Conservation (phyloP, 2,329 filamentous ascomycete genomes). For the Rhynchosporium graminicola region DNA sequence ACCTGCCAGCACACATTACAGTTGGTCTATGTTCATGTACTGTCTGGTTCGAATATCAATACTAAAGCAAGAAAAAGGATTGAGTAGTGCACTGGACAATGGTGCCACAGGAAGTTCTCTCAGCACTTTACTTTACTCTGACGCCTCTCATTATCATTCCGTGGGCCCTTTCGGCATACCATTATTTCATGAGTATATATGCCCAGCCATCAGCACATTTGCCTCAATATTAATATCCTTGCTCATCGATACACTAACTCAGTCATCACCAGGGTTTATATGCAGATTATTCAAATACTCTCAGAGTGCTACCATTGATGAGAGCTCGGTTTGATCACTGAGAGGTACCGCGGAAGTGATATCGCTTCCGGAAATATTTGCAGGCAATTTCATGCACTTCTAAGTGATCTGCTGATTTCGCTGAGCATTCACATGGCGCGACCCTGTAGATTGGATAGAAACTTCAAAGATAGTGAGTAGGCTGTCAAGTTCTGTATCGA, state of each 20-base stretch:
- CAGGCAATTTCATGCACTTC: background rate
- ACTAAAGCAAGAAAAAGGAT: background rate
- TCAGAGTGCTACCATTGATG: background rate
- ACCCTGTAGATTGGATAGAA: background rate
- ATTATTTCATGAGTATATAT: background rate
- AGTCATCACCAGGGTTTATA: background rate
- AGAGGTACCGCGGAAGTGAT: background rate
- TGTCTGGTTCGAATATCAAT: background rate
- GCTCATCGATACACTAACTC: too few relatives aligned
- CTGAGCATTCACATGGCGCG: too few relatives aligned
- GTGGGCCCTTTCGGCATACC: background rate
- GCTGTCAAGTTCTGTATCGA: conserved; percentile 2
- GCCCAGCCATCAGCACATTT: background rate
- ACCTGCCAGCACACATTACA: background rate
- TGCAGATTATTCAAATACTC: background rate
- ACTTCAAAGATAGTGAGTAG: background rate
- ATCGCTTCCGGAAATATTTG: background rate
- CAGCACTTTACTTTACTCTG: background rate
- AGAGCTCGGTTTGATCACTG: background rate
- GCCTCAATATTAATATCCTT: background rate
- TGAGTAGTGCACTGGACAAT: background rate
- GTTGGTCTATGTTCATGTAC: background rate
- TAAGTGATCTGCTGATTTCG: background rate
- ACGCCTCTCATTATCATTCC: background rate
- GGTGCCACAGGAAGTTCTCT: background rate